Percentiles rank a stretch among this genome's conserved stretches.
Evolutionary conservation across 1,139 yeast species (phyloP).

Genomic region (Hemisphaericaspora xylanilytica): DNA sequence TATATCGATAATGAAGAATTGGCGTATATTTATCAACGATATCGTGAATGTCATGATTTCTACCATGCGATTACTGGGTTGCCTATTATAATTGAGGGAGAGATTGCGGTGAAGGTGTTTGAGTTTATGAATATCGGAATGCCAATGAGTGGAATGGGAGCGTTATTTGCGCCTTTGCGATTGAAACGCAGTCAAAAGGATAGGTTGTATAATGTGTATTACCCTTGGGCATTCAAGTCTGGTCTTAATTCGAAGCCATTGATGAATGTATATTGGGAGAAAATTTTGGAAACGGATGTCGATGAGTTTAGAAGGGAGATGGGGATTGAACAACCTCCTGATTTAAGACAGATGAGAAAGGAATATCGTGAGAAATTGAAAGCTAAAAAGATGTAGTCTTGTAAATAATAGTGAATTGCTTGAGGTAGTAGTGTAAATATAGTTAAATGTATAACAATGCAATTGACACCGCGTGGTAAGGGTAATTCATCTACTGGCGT

Average conservation of each 20-base stretch:
- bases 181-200: slow-evolving; percentile 55
- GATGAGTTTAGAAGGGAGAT: slow-evolving; percentile 69
- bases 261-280: slow-evolving; percentile 93
- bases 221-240: slow-evolving; percentile 85
- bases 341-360: slow-evolving; percentile 63
- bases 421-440: background rate
- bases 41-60: slow-evolving; percentile 95
- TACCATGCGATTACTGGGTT: slow-evolving; percentile 90
- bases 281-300: slow-evolving; percentile 68
- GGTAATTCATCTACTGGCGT: no score
- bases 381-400: background rate
- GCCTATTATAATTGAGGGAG: slow-evolving; percentile 93
- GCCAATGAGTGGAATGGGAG: slow-evolving; percentile 95
- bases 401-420: background rate
- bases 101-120: slow-evolving; percentile 85
- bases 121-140: slow-evolving; percentile 92
- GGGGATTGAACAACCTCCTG: slow-evolving; percentile 73
- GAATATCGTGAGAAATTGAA: slow-evolving; percentile 30
- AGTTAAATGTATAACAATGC: no score
- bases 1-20: slow-evolving; percentile 87
- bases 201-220: slow-evolving; percentile 58
- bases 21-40: slow-evolving; percentile 88
- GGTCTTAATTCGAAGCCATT: slow-evolving; percentile 75
- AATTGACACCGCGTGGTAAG: background rate
- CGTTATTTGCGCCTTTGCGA: slow-evolving; percentile 77